Evolutionary conservation across 2,329 filamentous ascomycete genomes (phyloP), one percentile per base, ranked within the genome.

Genomic region (Fusarium heterosporum): DNA sequence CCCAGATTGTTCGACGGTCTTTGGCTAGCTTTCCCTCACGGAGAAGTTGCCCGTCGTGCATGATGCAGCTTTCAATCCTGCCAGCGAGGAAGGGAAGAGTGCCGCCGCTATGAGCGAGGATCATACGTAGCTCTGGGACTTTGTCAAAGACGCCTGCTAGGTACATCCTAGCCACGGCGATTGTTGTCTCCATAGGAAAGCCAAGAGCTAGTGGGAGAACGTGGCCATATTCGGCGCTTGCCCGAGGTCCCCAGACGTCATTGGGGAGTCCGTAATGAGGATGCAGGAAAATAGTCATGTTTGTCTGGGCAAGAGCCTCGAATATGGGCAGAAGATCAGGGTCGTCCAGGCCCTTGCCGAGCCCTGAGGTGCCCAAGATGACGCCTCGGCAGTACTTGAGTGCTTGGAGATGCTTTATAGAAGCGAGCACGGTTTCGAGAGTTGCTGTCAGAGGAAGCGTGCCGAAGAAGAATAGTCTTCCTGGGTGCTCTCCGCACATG

Each of bases 161-260:
- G 53, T 93, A 89, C 93, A 97, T 96, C 45, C 94, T 84, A 6
- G 92, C 88, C 3, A 97, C 89, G 0, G 93, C 93, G 70, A 97
- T 95, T 2, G 94, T 97, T 1, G 94, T 97, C 79, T 97, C 94
- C 69, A 97, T 87, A 0, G 94, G 93, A 75, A 97, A 97, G 0
- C 94, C 94, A 5, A 97, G 81, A 0, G 93, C 92, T 1, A 97
- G 82, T 0, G 93, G 92, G 4, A 97, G 83, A 1, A 97, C 93
- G 76, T 97, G 94, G 1, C 94, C 94, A 74, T 96, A 97, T 61
- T 90, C 89, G 22, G 80, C 82, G 39, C 77, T 81, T 0, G 86
- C 87, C 9, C 90, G 83, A 0, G 91, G 87, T 0, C 94, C 94
- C 79, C 92, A 97, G 5, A 96, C 92, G 10, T 88, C 86, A 60